Evolutionary conservation across 2,329 filamentous ascomycete species (phyloP).

Genomic region (Parastagonospora nodorum): DNA sequence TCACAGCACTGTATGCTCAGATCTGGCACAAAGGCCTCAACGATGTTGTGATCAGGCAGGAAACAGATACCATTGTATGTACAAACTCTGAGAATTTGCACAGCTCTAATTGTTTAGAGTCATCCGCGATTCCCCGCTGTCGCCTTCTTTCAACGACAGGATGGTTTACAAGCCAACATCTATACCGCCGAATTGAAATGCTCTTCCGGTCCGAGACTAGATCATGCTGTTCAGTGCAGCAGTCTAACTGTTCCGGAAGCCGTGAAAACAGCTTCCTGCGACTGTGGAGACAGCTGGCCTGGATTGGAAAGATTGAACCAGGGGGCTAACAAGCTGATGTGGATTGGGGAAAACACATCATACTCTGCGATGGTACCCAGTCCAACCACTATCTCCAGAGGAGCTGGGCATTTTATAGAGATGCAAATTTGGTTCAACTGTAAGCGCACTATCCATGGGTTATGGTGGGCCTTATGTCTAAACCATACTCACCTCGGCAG

Average conservation of each 20-base stretch:
- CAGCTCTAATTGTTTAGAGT: neutral
- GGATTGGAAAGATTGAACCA: neutral
- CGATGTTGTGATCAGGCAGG: slow-evolving; percentile 1
- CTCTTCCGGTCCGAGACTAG: slow-evolving; percentile 5
- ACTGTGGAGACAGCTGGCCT: slow-evolving; percentile 9
- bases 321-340: slow-evolving; percentile 1
- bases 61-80: slow-evolving; percentile 6
- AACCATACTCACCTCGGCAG: too few species aligned
- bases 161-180: neutral
- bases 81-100: neutral
- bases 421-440: slow-evolving; percentile 11
- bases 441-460: neutral
- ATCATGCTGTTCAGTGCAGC: slow-evolving; percentile 7
- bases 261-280: slow-evolving; percentile 1
- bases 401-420: slow-evolving; percentile 7
- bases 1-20: slow-evolving; percentile 6
- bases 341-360: slow-evolving; percentile 3
- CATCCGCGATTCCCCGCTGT: slow-evolving; percentile 8
- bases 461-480: neutral
- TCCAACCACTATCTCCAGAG: slow-evolving; percentile 4
- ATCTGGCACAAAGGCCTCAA: slow-evolving; percentile 7
- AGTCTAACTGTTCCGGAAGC: slow-evolving; percentile 1
- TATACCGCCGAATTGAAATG: slow-evolving; percentile 5
- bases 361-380: slow-evolving; percentile 9
- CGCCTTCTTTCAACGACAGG: slow-evolving; percentile 5